Percentiles rank a stretch among this genome's conserved stretches.
These are phyloP conservation scores for Sporothrix pseudoabietina DNA, from an alignment of 2,329 filamentous ascomycete species.

Conservation along the genomic window DNA sequence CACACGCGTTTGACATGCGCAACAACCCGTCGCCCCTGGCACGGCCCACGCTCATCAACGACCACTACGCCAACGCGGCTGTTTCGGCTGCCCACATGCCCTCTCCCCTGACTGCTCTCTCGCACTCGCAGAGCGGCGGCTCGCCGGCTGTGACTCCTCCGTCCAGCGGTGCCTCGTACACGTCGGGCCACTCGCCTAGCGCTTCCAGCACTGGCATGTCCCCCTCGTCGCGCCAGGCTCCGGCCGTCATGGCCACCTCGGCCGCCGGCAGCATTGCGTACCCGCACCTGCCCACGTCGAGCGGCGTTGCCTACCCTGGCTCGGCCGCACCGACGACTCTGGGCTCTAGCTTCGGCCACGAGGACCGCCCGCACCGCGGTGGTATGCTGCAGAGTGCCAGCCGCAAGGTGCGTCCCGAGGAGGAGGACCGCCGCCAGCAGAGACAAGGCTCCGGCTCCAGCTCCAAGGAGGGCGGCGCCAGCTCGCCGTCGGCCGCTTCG, in stretches of 20 bases:
- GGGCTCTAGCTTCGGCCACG: constrained; percentile 65
- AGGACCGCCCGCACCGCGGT: constrained; percentile 65
- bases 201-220: constrained; percentile 72
- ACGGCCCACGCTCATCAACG: constrained; percentile 37
- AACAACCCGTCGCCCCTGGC: constrained; percentile 47
- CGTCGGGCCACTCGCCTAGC: constrained; percentile 73
- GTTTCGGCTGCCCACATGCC: constrained; percentile 60
- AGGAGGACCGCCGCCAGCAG: constrained; percentile 44
- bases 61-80: constrained; percentile 40
- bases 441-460: constrained; percentile 40
- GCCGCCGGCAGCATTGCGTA: constrained; percentile 66
- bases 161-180: constrained; percentile 74
- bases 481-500: constrained; percentile 59
- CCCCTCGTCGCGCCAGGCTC: constrained; percentile 61
- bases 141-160: constrained; percentile 78
- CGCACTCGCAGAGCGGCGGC: constrained; percentile 57
- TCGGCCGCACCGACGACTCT: constrained; percentile 71
- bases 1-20: constrained; percentile 63
- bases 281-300: constrained; percentile 71
- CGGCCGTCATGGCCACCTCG: constrained; percentile 44
- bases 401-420: constrained; percentile 42
- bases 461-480: constrained; percentile 42
- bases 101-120: constrained; percentile 59
- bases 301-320: constrained; percentile 57
- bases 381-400: constrained; percentile 66